phyloP scores from a whole-genome alignment of 2,329 filamentous ascomycete species.

The Fusarium buharicum region DNA sequence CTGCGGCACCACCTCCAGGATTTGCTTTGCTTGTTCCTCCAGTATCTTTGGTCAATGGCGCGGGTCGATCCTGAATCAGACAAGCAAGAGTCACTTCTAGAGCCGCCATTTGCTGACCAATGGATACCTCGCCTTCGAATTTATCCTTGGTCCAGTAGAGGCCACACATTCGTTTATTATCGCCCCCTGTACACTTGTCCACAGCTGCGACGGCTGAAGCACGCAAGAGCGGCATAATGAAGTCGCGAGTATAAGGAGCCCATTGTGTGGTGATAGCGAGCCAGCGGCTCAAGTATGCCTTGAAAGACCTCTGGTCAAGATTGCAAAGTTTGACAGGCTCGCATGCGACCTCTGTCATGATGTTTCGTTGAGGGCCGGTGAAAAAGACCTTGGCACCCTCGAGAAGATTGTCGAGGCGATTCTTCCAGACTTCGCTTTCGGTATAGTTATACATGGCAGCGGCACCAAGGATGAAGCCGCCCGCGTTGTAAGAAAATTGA shows the following conservation, averaged over 20 bases:
- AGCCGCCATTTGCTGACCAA: slow-evolving; percentile 77
- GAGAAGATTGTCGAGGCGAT: slow-evolving; percentile 67
- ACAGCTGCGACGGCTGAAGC: slow-evolving; percentile 68
- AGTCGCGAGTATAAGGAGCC: slow-evolving; percentile 67
- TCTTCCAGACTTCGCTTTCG: slow-evolving; percentile 63
- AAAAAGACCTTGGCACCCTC: slow-evolving; percentile 66
- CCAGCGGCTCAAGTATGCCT: slow-evolving; percentile 71
- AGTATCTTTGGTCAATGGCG: slow-evolving; percentile 59
- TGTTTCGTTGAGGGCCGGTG: slow-evolving; percentile 58
- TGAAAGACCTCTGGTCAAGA: slow-evolving; percentile 71
- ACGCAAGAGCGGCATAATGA: slow-evolving; percentile 63
- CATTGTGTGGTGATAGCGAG: slow-evolving; percentile 70
- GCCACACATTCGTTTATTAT: slow-evolving; percentile 68
- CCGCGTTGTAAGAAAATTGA: slow-evolving; percentile 77
- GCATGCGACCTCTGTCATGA: slow-evolving; percentile 75
- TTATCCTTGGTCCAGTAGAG: slow-evolving; percentile 66
- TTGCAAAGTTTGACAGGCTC: slow-evolving; percentile 71
- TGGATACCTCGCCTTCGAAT: slow-evolving; percentile 69
- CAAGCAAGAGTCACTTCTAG: slow-evolving; percentile 73
- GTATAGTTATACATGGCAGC: slow-evolving; percentile 76
- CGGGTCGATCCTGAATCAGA: slow-evolving; percentile 59
- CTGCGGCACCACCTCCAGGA: slow-evolving; percentile 58
- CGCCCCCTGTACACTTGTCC: slow-evolving; percentile 66
- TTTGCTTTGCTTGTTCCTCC: slow-evolving; percentile 68
- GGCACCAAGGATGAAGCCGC: slow-evolving; percentile 71